Conservation (phyloP, 352 stramenopile species). For the Phytophthora melonis region DNA sequence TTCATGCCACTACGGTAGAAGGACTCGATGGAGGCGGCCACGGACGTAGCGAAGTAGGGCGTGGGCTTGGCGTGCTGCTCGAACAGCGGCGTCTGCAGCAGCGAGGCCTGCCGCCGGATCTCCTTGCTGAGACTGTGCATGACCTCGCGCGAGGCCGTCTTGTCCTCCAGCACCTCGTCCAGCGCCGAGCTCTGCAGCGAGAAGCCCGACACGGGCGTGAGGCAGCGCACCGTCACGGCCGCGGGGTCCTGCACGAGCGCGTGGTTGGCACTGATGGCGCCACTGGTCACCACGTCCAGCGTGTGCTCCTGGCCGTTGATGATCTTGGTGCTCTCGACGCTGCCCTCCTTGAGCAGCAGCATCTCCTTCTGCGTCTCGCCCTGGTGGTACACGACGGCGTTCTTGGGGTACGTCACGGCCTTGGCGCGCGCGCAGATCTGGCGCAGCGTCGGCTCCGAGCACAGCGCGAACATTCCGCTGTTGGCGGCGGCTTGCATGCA, state of each 20-base stretch:
- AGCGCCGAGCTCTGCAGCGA: conserved; percentile 75
- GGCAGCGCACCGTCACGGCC: conserved; percentile 79
- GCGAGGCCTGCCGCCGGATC: conserved; percentile 85
- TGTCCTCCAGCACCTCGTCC: conserved; percentile 81
- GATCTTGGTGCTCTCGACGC: conserved; percentile 78
- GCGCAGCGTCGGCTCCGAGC: conserved; percentile 82
- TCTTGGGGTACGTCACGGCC: conserved; percentile 76
- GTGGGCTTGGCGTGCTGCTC: conserved; percentile 92
- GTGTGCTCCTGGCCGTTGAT: conserved; percentile 89
- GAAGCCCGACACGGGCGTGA: conserved; percentile 85
- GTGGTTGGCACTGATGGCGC: conserved; percentile 85
- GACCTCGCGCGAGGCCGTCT: conserved; percentile 78
- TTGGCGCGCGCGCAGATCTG: conserved; percentile 76
- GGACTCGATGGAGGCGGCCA: conserved; percentile 92
- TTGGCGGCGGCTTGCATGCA: conserved; percentile 71
- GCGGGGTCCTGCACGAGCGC: conserved; percentile 80
- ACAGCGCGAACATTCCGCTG: conserved; percentile 85
- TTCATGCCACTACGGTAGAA: conserved; percentile 95
- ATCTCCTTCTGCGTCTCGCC: conserved; percentile 84
- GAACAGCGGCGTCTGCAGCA: conserved; percentile 90
- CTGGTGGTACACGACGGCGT: conserved; percentile 82
- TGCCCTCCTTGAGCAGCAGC: conserved; percentile 74
- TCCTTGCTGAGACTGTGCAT: conserved; percentile 90
- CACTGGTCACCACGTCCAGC: conserved; percentile 58
- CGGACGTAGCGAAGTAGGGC: conserved; percentile 91